phyloP scores from a whole-genome alignment of 1,284 basidiomycete species.

The Rhodotorula sp. region DNA sequence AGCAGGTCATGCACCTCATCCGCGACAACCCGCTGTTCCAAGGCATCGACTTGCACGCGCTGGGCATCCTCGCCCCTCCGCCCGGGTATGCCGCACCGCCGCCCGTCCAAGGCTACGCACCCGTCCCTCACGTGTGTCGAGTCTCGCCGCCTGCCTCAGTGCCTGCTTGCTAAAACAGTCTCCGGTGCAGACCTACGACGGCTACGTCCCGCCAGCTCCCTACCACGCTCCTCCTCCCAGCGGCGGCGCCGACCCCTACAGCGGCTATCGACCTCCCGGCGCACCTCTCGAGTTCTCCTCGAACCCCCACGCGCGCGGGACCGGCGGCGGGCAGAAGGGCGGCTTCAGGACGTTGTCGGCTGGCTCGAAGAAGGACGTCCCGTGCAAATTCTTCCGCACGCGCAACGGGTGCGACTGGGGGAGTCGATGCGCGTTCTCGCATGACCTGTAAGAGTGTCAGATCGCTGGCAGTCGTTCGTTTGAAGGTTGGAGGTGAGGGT shows the following conservation, averaged over 20 bases:
- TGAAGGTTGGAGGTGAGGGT: neutral
- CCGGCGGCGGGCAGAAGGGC: neutral
- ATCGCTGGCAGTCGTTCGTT: neutral
- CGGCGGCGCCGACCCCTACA: neutral
- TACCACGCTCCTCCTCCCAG: neutral
- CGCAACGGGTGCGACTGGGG: conserved; percentile 34
- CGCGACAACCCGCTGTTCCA: conserved; percentile 4
- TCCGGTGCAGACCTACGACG: conserved; percentile 10
- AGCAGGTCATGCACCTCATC: conserved; percentile 12
- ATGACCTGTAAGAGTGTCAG: neutral
- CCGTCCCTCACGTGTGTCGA: neutral
- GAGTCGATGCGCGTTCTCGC: conserved; percentile 25
- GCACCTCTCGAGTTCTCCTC: neutral
- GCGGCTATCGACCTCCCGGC: conserved; percentile 5
- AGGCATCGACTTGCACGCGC: conserved; percentile 11
- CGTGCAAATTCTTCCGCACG: conserved; percentile 26
- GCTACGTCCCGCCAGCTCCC: conserved; percentile 11
- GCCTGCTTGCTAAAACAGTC: neutral
- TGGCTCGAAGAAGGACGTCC: neutral
- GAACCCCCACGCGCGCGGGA: neutral
- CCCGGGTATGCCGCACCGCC: neutral
- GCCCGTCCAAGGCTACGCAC: neutral
- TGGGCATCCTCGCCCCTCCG: conserved; percentile 4
- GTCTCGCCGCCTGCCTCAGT: neutral
- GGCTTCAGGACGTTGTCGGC: neutral